Percentiles rank a stretch among this genome's conserved stretches.
Conservation (phyloP, 2,329 filamentous ascomycete species). For the Colletotrichum endophyticum region DNA sequence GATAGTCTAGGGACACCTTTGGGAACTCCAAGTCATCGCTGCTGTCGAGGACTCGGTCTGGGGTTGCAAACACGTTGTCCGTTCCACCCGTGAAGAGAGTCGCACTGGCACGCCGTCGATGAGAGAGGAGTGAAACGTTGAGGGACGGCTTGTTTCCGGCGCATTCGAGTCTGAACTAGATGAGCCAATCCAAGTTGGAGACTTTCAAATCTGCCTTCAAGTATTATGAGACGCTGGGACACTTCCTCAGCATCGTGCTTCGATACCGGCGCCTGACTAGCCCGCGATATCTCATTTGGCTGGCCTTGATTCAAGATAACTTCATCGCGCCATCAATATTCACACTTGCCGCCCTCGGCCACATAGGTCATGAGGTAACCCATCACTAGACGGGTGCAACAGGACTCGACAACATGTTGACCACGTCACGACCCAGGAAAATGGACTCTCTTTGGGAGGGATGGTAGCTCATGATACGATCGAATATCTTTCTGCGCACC, state of each 20-base stretch:
- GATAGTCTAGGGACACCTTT: not conserved
- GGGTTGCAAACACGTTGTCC: not conserved
- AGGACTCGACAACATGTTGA: not conserved
- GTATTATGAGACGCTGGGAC: not conserved
- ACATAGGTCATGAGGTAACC: not conserved
- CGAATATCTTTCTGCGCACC: not conserved
- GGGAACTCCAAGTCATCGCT: not conserved
- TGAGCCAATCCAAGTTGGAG: not conserved
- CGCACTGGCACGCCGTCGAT: not conserved
- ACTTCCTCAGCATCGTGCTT: not conserved
- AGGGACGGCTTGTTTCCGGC: not conserved
- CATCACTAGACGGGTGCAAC: constrained; percentile 9
- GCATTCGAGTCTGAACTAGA: not conserved
- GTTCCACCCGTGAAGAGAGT: constrained; percentile 12
- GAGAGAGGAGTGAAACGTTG: not conserved
- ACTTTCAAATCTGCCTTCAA: not conserved
- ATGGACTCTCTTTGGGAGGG: not conserved
- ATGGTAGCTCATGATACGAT: not conserved
- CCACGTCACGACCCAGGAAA: constrained; percentile 3
- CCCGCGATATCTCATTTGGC: not conserved
- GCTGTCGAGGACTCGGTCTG: not conserved
- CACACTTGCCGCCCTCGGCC: not conserved
- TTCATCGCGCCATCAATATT: not conserved
- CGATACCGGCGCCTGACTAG: not conserved
- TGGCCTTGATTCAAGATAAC: not conserved